Evolutionary conservation across 345 rosid genomes (phyloP).

Genomic region (Populus alba): DNA sequence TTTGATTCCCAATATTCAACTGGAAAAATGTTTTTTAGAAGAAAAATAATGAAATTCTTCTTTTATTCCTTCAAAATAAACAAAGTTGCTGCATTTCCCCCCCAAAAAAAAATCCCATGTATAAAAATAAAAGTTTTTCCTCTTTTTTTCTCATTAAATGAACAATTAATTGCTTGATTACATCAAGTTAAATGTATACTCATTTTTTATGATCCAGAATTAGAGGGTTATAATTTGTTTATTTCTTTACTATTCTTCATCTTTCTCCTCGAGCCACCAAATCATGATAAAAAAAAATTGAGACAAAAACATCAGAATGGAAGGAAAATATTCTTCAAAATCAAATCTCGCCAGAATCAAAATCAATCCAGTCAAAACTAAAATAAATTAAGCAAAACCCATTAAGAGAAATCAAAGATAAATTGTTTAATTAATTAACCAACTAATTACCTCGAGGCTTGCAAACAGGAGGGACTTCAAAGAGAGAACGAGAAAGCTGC

Average conservation of each 20-base stretch:
- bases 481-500: constrained; percentile 75
- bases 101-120: not conserved
- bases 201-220: not conserved
- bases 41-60: too few species aligned
- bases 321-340: not conserved
- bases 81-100: not conserved
- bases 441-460: constrained; percentile 45
- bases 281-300: not conserved
- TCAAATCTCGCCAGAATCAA: not conserved
- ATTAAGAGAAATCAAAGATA: not conserved
- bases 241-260: too few species aligned
- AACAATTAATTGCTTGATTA: not conserved
- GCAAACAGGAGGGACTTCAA: constrained; percentile 88
- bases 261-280: not conserved
- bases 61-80: not conserved
- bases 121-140: not conserved
- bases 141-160: not conserved
- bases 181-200: not conserved
- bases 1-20: not conserved
- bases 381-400: not conserved
- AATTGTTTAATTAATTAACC: too few species aligned
- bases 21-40: not conserved
- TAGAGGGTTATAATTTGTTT: not conserved
- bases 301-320: not conserved
- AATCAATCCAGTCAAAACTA: not conserved